A percentile compares a stretch with the other conserved stretches of the same genome.
phyloP scores from a whole-genome alignment of 2,329 filamentous ascomycete genomes.

The Trichoderma simmonsii region DNA sequence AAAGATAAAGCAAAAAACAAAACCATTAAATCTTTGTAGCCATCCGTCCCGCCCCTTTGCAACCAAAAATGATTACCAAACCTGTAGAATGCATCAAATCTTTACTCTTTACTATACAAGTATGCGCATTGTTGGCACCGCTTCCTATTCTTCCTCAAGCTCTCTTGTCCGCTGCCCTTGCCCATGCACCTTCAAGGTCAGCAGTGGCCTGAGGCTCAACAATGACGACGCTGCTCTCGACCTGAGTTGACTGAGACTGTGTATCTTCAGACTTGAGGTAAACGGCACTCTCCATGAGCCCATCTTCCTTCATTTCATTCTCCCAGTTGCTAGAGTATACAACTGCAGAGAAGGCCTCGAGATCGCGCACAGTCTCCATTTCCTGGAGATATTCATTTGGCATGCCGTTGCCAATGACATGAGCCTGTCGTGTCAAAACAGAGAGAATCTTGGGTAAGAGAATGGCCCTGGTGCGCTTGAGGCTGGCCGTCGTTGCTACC shows the following conservation, averaged over 20 bases:
- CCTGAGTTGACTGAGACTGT: slow-evolving; percentile 22
- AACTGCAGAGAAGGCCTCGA: slow-evolving; percentile 81
- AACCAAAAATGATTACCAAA: background rate
- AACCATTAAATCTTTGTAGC: slow-evolving; percentile 5
- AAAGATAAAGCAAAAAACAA: background rate
- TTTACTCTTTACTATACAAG: slow-evolving; percentile 17
- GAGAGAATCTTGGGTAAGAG: slow-evolving; percentile 83
- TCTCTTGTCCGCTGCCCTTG: slow-evolving; percentile 49
- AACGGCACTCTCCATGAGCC: slow-evolving; percentile 38
- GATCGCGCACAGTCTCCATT: slow-evolving; percentile 72
- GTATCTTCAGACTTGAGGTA: slow-evolving; percentile 31
- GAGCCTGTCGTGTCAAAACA: slow-evolving; percentile 85
- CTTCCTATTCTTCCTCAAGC: background rate
- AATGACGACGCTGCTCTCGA: slow-evolving; percentile 53
- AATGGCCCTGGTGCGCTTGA: slow-evolving; percentile 58
- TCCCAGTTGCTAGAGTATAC: slow-evolving; percentile 85
- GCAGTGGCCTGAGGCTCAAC: slow-evolving; percentile 42
- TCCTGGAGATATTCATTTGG: slow-evolving; percentile 68
- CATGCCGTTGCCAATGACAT: slow-evolving; percentile 77
- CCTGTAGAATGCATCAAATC: slow-evolving; percentile 6
- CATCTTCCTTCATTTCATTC: slow-evolving; percentile 57
- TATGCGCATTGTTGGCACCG: background rate
- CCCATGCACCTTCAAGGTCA: slow-evolving; percentile 68
- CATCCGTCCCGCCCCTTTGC: background rate
- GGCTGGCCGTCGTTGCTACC: slow-evolving; percentile 49